These are phyloP conservation scores for Acacia crassicarpa DNA, from an alignment of 306 rosid genomes.

Conservation along the genomic window DNA sequence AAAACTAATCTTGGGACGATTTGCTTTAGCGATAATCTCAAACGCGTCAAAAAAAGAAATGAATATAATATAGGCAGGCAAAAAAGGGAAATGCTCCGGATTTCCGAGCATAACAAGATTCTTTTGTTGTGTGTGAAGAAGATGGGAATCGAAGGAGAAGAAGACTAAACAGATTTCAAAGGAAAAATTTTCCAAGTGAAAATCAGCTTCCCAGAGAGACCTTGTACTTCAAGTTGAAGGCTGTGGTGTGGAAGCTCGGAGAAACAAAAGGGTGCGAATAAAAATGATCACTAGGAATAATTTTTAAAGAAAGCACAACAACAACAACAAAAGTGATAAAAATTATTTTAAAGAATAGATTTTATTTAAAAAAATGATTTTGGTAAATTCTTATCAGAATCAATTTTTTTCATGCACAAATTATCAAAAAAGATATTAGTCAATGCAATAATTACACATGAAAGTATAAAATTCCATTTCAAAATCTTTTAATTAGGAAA, in stretches of 20 bases:
- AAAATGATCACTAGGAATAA: not conserved
- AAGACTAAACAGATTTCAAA: slow-evolving; percentile 19
- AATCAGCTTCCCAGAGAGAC: slow-evolving; percentile 12
- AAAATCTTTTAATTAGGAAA: no score
- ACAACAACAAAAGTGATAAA: no score
- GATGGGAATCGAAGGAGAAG: slow-evolving; percentile 22
- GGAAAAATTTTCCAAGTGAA: slow-evolving; percentile 4
- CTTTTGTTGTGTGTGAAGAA: slow-evolving; percentile 25
- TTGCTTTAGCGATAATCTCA: slow-evolving; percentile 47
- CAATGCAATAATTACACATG: no score
- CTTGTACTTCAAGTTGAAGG: slow-evolving; percentile 40
- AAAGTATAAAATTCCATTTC: no score
- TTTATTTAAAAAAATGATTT: no score
- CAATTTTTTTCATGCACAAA: no score
- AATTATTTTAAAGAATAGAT: no score
- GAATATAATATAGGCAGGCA: not conserved
- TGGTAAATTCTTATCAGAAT: no score
- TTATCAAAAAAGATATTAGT: no score
- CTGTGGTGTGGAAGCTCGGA: slow-evolving; percentile 36
- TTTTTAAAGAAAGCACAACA: no score
- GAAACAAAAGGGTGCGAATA: slow-evolving; percentile 2
- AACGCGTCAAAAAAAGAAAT: slow-evolving; percentile 25
- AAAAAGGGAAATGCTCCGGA: slow-evolving; percentile 19
- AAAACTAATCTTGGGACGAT: slow-evolving; percentile 33
- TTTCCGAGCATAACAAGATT: slow-evolving; percentile 24